Conservation (phyloP, 768 basidiomycete species). For the Kwoniella heveanensis region DNA sequence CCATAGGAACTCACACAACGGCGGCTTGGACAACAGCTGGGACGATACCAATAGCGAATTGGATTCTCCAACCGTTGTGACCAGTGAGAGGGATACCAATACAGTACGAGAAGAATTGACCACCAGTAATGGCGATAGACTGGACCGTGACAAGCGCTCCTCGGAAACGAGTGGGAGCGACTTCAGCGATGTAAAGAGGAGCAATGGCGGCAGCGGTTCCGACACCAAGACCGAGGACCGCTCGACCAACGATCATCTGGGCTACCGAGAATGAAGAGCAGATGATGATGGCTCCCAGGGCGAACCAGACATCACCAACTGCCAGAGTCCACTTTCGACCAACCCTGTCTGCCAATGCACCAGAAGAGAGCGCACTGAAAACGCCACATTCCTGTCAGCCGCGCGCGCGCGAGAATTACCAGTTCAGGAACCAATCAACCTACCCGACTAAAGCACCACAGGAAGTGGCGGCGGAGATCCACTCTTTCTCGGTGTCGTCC, state of each 20-base stretch:
- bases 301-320: conserved; percentile 40
- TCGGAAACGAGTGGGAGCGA: conserved; percentile 37
- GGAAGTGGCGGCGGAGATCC: conserved; percentile 40
- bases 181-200: conserved; percentile 39
- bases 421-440: neutral
- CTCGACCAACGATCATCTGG: conserved; percentile 41
- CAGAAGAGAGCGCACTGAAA: conserved; percentile 30
- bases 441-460: conserved; percentile 39
- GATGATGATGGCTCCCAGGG: conserved; percentile 41
- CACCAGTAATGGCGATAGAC: conserved; percentile 43
- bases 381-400: no score
- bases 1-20: conserved; percentile 23
- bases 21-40: conserved; percentile 34
- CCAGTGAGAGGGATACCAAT: conserved; percentile 39
- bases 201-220: conserved; percentile 40
- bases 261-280: conserved; percentile 33
- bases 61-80: conserved; percentile 39
- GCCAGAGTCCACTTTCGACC: conserved; percentile 48
- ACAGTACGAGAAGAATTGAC: conserved; percentile 42
- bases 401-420: no score
- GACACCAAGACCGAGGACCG: conserved; percentile 40
- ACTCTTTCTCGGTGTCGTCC: conserved; percentile 37
- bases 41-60: conserved; percentile 42
- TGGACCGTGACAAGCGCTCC: conserved; percentile 44
- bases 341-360: conserved; percentile 37